Evolutionary conservation across 1,284 basidiomycete species (phyloP).

Genomic region (Leccinum subrobustum): DNA sequence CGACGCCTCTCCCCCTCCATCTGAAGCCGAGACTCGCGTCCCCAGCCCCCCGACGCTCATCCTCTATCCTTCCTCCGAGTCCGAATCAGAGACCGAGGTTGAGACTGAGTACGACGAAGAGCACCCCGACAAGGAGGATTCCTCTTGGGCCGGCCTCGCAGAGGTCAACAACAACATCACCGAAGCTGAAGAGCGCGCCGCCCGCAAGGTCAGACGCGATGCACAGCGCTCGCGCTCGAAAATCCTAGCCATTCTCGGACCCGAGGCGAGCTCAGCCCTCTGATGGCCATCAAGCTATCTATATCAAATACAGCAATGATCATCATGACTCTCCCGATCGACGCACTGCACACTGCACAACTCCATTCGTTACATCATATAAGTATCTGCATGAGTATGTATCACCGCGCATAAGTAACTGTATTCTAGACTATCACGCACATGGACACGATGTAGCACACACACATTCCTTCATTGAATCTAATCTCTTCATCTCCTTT

Average conservation of each 20-base stretch:
- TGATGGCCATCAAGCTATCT: background rate
- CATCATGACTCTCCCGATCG: background rate
- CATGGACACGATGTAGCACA: too few relatives aligned
- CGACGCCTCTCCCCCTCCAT: background rate
- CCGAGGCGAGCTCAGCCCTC: background rate
- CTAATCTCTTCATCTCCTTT: background rate
- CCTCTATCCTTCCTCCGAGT: background rate
- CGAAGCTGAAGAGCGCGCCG: conserved; percentile 5
- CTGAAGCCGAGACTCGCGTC: background rate
- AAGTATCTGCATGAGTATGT: background rate
- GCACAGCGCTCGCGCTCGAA: conserved; percentile 14
- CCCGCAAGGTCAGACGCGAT: conserved; percentile 17
- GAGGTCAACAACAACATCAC: background rate
- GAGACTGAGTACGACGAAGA: background rate
- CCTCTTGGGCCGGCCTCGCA: background rate
- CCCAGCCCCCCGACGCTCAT: background rate
- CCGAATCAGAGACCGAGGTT: background rate
- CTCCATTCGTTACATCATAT: background rate
- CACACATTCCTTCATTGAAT: background rate
- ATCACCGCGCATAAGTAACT: background rate
- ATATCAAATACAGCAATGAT: background rate
- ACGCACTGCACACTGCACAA: background rate
- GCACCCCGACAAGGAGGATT: background rate
- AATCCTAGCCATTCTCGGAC: background rate
- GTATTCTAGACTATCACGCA: background rate